Conservation (phyloP, 2,329 filamentous ascomycete genomes). For the Thelonectria discophora region DNA sequence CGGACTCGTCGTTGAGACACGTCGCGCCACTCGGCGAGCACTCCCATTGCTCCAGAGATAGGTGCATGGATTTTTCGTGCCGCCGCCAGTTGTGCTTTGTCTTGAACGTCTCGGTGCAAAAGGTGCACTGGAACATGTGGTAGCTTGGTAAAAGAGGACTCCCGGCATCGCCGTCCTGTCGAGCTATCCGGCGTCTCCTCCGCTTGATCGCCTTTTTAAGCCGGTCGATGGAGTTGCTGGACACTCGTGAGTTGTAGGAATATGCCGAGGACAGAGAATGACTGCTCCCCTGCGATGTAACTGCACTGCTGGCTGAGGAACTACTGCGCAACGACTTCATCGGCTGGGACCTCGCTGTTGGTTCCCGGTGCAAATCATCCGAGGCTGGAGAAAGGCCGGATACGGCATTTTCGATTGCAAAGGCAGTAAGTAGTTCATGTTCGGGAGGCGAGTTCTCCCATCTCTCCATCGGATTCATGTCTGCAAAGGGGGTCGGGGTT, state of each 20-base stretch:
- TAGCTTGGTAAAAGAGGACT: not conserved
- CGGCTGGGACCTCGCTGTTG: not conserved
- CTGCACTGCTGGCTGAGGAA: conserved; percentile 63
- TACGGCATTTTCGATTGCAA: conserved; percentile 38
- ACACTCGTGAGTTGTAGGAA: conserved; percentile 55
- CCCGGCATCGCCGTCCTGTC: conserved; percentile 2
- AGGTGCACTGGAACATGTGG: conserved; percentile 52
- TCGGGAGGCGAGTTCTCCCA: conserved; percentile 40
- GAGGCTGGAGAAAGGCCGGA: not conserved
- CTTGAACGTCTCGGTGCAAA: conserved; percentile 57
- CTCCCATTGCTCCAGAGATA: conserved; percentile 57
- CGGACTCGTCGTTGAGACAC: conserved; percentile 52
- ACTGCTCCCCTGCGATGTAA: conserved; percentile 62
- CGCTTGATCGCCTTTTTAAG: not conserved
- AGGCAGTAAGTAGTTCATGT: conserved; percentile 39
- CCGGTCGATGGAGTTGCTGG: conserved; percentile 46
- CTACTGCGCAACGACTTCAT: conserved; percentile 8
- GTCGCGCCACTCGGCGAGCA: conserved; percentile 50
- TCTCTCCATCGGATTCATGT: conserved; percentile 35
- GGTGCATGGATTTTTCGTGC: conserved; percentile 59
- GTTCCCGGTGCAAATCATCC: not conserved
- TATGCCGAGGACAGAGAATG: conserved; percentile 54
- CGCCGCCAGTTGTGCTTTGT: conserved; percentile 58
- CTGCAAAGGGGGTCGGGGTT: conserved; percentile 44
- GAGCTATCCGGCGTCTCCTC: conserved; percentile 2